Base-by-base conservation (phyloP, 169 alveolate genomes). In the Cryptosporidium canis region DNA sequence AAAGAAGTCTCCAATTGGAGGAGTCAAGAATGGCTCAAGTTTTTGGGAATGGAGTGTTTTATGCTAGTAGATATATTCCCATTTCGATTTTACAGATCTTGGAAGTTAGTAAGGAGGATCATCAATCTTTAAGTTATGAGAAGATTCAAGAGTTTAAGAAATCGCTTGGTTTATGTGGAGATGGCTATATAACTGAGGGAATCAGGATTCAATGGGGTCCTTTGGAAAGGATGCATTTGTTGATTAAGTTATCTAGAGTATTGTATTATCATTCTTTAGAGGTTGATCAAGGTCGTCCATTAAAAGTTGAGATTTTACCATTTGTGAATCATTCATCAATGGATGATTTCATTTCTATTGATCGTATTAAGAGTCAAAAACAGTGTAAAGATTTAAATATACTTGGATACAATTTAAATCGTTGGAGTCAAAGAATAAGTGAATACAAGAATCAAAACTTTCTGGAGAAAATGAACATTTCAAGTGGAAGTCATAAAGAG, bases 61-160 rank as follows among this genome's bases (percentile, higher is more conserved):
- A 39, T 77, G 43, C 66, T 33, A 77, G 77, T 77, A 77, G 41
- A 77, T 77, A 77, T 41, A 29, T 77, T 18, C 85, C 85, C 1
- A 4, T 77, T 1, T 77, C 85, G 12, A 11, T 77, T 16, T 39
- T 77, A 41, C 72, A 77, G 9, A 11, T 77, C 29, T 39, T 77
- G 51, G 33, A 16, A 11, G 18, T 45, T 7, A 44, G 47, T 68
- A 58, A 37, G 1, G 44, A 58, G 14, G 14, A n/a, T 12, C 5
- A 47, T 47, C 1, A 44, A 12, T 44, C 53, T 47, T 47, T 4
- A 47, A 47, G 18, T 47, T 47, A 47, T 72, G 68, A 16, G 16
- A 58, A 33, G 24, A 51, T 51, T 21, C 3, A 21, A 51, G 63
- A 51, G 6, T 51, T 51, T 51, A 51, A 51, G 24, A n/a, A 51